A percentile compares a stretch with the other conserved stretches of the same genome.
phyloP scores from a whole-genome alignment of 441 rosid species.

The Biscutella auriculata region DNA sequence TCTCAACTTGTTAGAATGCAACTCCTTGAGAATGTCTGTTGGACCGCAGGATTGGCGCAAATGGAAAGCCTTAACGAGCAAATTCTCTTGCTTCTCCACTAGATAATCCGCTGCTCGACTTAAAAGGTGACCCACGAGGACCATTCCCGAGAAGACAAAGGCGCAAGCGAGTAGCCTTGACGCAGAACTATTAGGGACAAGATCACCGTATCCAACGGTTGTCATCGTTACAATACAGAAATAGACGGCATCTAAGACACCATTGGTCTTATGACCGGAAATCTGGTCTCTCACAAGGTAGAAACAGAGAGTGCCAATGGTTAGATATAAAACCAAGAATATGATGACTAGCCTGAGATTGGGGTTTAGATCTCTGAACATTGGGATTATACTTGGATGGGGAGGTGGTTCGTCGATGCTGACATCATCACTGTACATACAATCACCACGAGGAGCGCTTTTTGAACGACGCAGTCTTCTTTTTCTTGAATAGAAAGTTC shows the following conservation, averaged over 20 bases:
- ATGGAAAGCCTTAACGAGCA: conserved; percentile 47
- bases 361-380: conserved; percentile 29
- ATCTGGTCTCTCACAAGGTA: conserved; percentile 38
- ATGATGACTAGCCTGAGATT: conserved; percentile 29
- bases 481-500: conserved; percentile 24
- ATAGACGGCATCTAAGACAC: conserved; percentile 48
- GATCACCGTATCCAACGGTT: conserved; percentile 82
- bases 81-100: conserved; percentile 63
- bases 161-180: conserved; percentile 54
- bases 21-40: conserved; percentile 32
- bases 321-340: conserved; percentile 36
- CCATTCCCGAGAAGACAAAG: conserved; percentile 67
- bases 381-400: conserved; percentile 16
- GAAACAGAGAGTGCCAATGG: conserved; percentile 43
- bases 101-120: conserved; percentile 65
- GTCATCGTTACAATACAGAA: conserved; percentile 72
- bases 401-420: conserved; percentile 16
- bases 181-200: conserved; percentile 40
- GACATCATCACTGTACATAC: conserved; percentile 12
- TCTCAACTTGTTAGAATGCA: conserved; percentile 35
- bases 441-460: conserved; percentile 59
- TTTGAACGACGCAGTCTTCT: conserved; percentile 43
- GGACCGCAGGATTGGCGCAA: conserved; percentile 28
- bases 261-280: conserved; percentile 49
- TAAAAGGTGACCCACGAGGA: conserved; percentile 41